phyloP scores from a whole-genome alignment of 2,329 filamentous ascomycete species.

The Didymella lethalis region DNA sequence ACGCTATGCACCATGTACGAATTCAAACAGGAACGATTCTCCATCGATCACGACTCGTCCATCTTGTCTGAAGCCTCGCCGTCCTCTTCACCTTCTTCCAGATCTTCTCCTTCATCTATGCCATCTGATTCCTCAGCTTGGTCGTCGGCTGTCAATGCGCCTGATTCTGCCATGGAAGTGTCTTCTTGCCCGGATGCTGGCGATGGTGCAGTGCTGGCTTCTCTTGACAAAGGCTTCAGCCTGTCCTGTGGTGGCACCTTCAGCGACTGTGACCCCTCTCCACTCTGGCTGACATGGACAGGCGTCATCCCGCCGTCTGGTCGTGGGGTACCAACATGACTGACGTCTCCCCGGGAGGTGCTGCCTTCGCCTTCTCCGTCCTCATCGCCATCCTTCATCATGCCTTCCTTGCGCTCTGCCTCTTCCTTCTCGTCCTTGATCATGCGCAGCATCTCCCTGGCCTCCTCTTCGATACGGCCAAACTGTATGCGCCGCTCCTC shows the following conservation, averaged over 20 bases:
- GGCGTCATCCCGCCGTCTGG: conserved; percentile 54
- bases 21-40: conserved; percentile 3
- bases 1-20: conserved; percentile 42
- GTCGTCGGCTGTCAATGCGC: conserved; percentile 30
- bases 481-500: conserved; percentile 85
- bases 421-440: conserved; percentile 97
- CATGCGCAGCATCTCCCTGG: conserved; percentile 81
- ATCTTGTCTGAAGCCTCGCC: conserved; percentile 37
- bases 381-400: conserved; percentile 54
- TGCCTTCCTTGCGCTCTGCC: conserved; percentile 82
- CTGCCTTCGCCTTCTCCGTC: conserved; percentile 53
- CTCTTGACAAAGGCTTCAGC: conserved; percentile 42
- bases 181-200: conserved; percentile 39
- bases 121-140: conserved; percentile 46
- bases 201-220: conserved; percentile 38
- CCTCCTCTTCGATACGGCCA: conserved; percentile 86
- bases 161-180: conserved; percentile 42
- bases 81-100: conserved; percentile 44
- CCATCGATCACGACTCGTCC: conserved; percentile 39
- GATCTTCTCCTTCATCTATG: conserved; percentile 44
- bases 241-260: conserved; percentile 45
- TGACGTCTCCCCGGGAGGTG: conserved; percentile 48
- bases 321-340: conserved; percentile 56
- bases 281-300: conserved; percentile 46
- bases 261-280: conserved; percentile 38